phyloP scores from a whole-genome alignment of 768 basidiomycete genomes.

The Auricularia cornea region DNA sequence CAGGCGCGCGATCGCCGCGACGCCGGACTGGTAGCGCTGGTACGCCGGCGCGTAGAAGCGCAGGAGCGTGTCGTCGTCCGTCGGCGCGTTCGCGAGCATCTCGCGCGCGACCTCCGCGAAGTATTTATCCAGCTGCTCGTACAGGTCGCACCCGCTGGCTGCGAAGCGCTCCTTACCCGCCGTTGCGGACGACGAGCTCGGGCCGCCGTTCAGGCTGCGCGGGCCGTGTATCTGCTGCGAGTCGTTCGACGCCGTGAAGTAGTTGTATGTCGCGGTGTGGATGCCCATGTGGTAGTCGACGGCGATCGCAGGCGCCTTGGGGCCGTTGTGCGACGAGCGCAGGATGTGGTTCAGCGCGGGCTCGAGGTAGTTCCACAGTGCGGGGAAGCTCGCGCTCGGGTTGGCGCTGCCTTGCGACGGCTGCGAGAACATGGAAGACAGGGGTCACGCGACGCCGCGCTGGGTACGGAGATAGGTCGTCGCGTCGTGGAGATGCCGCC shows the following conservation, averaged over 20 bases:
- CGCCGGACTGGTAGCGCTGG: constrained; percentile 60
- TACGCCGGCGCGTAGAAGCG: constrained; percentile 66
- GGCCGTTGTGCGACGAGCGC: constrained; percentile 54
- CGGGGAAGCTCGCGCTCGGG: constrained; percentile 61
- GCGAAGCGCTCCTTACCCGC: constrained; percentile 17
- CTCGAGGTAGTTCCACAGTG: constrained; percentile 67
- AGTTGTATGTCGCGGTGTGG: constrained; percentile 78
- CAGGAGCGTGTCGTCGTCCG: constrained; percentile 57
- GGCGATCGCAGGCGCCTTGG: constrained; percentile 63
- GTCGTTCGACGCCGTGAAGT: constrained; percentile 36
- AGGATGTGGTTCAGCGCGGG: constrained; percentile 74
- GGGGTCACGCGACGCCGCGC: background rate
- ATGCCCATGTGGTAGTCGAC: constrained; percentile 67
- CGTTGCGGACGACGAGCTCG: background rate
- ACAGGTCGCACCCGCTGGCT: constrained; percentile 55
- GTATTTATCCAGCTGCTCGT: constrained; percentile 65
- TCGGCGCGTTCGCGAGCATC: constrained; percentile 51
- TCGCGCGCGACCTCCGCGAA: constrained; percentile 54
- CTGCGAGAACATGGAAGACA: constrained; percentile 13
- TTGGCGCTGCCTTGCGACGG: constrained; percentile 59
- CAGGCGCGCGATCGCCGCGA: constrained; percentile 59
- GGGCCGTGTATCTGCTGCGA: background rate
- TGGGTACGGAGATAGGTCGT: background rate
- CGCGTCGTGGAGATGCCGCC: background rate
- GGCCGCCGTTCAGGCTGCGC: background rate